These are phyloP conservation scores for Pluteus cervinus DNA, from an alignment of 768 basidiomycete species.

Conservation along the genomic window DNA sequence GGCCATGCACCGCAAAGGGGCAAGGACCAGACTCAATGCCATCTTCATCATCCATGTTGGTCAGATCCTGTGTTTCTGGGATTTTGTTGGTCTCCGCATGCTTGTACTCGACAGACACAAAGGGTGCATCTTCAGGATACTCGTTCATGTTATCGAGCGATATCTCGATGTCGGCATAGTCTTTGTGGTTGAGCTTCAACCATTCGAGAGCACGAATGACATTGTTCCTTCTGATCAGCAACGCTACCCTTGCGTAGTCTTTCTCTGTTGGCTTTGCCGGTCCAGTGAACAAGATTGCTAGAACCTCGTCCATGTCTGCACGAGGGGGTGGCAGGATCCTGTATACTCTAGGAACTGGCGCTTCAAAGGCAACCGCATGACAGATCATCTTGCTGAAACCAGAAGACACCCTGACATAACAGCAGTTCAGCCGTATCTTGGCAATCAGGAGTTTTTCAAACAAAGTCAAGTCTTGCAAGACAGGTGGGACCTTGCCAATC, in stretches of 20 bases:
- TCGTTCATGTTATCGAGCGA: conserved; percentile 10
- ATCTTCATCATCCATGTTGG: conserved; percentile 17
- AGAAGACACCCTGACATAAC: conserved; percentile 18
- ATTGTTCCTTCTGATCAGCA: conserved; percentile 16
- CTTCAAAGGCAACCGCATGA: conserved; percentile 19
- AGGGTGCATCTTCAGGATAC: conserved; percentile 10
- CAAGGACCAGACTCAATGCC: conserved; percentile 20
- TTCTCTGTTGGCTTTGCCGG: conserved; percentile 7
- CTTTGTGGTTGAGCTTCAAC: conserved; percentile 20
- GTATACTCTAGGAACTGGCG: conserved; percentile 16
- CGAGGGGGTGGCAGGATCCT: no score
- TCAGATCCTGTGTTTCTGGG: conserved; percentile 6
- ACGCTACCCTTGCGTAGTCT: conserved; percentile 14
- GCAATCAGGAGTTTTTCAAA: not conserved
- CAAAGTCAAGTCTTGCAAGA: not conserved
- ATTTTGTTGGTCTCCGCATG: conserved; percentile 6
- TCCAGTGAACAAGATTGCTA: conserved; percentile 10
- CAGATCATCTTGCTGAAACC: no score
- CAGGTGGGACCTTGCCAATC: not conserved
- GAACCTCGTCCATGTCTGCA: conserved; percentile 10
- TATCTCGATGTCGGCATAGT: conserved; percentile 18
- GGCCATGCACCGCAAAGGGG: conserved; percentile 22
- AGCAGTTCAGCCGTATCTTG: conserved; percentile 3
- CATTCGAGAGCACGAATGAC: conserved; percentile 18
- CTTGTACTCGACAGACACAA: conserved; percentile 11